phyloP scores from a whole-genome alignment of 176 grass and related monocot species.

The Paspalum notatum region DNA sequence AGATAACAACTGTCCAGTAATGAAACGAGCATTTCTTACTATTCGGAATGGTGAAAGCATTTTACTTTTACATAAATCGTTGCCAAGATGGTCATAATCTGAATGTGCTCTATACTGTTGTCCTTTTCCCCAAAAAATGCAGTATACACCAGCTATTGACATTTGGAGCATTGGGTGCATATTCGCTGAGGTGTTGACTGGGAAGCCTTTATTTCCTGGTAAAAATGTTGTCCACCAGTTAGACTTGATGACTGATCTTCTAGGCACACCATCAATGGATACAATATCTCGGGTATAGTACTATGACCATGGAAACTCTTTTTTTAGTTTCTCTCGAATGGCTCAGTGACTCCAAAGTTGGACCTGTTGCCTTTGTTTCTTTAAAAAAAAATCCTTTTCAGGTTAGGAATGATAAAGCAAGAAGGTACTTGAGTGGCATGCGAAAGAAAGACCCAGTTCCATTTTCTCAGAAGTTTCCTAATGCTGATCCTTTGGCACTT shows the following conservation, averaged over 20 bases:
- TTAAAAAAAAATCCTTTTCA: slow-evolving; percentile 37
- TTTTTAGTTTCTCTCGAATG: background rate
- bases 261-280: slow-evolving; percentile 83
- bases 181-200: slow-evolving; percentile 95
- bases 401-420: slow-evolving; percentile 98
- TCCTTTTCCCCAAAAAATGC: slow-evolving; percentile 44
- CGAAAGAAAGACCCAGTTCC: slow-evolving; percentile 85
- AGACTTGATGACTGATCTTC: slow-evolving; percentile 98
- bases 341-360: background rate
- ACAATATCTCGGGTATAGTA: slow-evolving; percentile 92
- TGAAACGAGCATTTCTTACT: background rate
- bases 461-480: slow-evolving; percentile 93
- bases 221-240: slow-evolving; percentile 99
- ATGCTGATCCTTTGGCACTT: slow-evolving; percentile 82
- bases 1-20: background rate
- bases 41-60: slow-evolving; percentile 1
- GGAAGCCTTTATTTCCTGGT: slow-evolving; percentile 98
- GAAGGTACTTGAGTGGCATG: slow-evolving; percentile 94
- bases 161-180: slow-evolving; percentile 99
- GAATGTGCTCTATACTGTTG: slow-evolving; percentile 24
- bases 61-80: background rate
- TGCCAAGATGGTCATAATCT: slow-evolving; percentile 15
- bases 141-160: slow-evolving; percentile 99
- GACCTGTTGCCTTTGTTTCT: background rate
- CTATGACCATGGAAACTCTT: background rate